Evolutionary conservation across 1,139 yeast genomes (phyloP).

Genomic region (Hansenula lynferdii): DNA sequence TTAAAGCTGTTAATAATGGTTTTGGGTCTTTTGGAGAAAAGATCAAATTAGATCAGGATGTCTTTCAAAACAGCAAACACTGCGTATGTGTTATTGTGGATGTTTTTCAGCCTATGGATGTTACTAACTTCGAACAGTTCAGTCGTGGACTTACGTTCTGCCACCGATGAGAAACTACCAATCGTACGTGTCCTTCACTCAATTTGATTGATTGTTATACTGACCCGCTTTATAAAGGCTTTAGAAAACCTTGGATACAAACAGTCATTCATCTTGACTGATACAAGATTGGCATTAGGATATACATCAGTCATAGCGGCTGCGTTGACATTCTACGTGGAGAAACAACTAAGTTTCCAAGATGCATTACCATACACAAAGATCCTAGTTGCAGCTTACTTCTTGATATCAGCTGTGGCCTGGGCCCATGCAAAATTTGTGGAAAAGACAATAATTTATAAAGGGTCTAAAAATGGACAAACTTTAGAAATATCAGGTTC

Average conservation of each 20-base stretch:
- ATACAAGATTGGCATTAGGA: slow-evolving; percentile 66
- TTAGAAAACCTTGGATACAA: slow-evolving; percentile 55
- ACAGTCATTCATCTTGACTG: slow-evolving; percentile 54
- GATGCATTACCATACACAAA: slow-evolving; percentile 35
- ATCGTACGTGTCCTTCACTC: slow-evolving; percentile 39
- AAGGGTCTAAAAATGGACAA: slow-evolving; percentile 37
- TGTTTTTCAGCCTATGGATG: not conserved
- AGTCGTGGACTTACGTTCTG: slow-evolving; percentile 35
- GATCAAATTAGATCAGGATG: slow-evolving; percentile 3
- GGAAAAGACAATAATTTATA: slow-evolving; percentile 54
- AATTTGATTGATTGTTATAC: too few species aligned
- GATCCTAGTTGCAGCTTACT: slow-evolving; percentile 45
- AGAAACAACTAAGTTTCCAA: slow-evolving; percentile 51
- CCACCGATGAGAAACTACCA: slow-evolving; percentile 40
- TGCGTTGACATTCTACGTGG: slow-evolving; percentile 59
- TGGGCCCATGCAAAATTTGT: slow-evolving; percentile 44
- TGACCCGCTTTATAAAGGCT: slow-evolving; percentile 29
- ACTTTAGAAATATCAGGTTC: slow-evolving; percentile 24
- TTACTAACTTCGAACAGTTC: slow-evolving; percentile 9
- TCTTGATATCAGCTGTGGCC: slow-evolving; percentile 42
- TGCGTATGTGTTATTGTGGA: slow-evolving; percentile 7
- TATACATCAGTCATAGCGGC: slow-evolving; percentile 62
- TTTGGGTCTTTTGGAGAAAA: not conserved
- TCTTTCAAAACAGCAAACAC: slow-evolving; percentile 14
- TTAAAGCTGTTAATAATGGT: too few species aligned